Evolutionary conservation across 441 rosid genomes (phyloP), one percentile per base, ranked within the genome.

Genomic region (Croton laevigatus): DNA sequence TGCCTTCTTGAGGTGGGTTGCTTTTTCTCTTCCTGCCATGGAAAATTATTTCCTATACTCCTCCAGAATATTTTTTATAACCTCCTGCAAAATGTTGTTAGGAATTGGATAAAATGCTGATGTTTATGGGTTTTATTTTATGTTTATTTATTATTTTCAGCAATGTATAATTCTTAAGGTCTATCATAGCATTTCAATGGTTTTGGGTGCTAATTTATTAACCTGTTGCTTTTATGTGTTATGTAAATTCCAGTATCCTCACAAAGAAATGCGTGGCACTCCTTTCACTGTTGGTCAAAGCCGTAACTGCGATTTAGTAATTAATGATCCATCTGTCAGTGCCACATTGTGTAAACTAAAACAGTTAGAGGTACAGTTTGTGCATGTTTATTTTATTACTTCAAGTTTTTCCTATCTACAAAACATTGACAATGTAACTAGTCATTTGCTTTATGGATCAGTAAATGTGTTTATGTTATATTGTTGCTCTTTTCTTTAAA

Each of bases 281-380:
- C 76, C 74, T 77, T 83, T 90, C 76, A 86, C 89, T 32, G 87
- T 93, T 74, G 98, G 97, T 73, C 93, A 90, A 77, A 84, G 85
- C 69, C 88, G 88, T 11, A 81, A 79, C 16, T 90, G 97, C 57
- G 87, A 96, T 81, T 81, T 93, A 76, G 84, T 83, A 68, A 85
- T 96, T 73, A 81, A 82, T 85, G 99, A 93, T 75, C 80, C 87
- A 34, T 79, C 79, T 36, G 59, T 88, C 27, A 90, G 88, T 74
- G 70, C 70, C 62, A 67, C 69, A 66, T 87, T 93, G 74, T 96
- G 99, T 81, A 88, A 81, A 79, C 71, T 96, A 75, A 91, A 71
- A 83, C 98, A 86, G 74, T 60, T 84, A 52, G 94, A 89, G 91
- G 99, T 96, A 93, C 53, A 20, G 11, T 10, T 38, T 48, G 44